Conservation (phyloP, 2,329 filamentous ascomycete species). For the Pestalotiopsis sp. region DNA sequence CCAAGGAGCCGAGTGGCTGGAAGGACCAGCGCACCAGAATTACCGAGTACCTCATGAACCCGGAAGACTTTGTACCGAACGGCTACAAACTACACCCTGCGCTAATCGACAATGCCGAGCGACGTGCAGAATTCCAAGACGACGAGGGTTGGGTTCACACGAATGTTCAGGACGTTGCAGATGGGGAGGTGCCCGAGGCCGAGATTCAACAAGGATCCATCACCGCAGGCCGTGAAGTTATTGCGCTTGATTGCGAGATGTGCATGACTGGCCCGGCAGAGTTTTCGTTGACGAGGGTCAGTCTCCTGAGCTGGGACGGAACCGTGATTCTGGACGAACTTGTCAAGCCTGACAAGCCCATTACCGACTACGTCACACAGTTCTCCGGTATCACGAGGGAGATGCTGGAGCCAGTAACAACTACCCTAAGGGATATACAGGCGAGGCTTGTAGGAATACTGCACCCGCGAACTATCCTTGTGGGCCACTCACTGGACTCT, state of each 20-base stretch:
- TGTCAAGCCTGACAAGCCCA: slow-evolving; percentile 86
- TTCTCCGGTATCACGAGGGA: slow-evolving; percentile 91
- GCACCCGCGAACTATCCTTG: slow-evolving; percentile 70
- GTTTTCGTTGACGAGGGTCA: slow-evolving; percentile 86
- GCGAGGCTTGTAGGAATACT: slow-evolving; percentile 72
- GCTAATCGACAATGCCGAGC: slow-evolving; percentile 62
- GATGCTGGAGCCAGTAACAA: slow-evolving; percentile 82
- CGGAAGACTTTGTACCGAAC: slow-evolving; percentile 77
- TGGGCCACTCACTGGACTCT: slow-evolving; percentile 82
- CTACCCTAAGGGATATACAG: slow-evolving; percentile 83
- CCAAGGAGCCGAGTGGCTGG: slow-evolving; percentile 67
- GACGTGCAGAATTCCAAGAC: slow-evolving; percentile 51
- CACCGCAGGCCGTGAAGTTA: slow-evolving; percentile 76
- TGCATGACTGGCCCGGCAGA: slow-evolving; percentile 81
- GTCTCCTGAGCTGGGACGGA: slow-evolving; percentile 84
- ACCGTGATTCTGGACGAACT: slow-evolving; percentile 83
- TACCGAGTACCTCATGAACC: slow-evolving; percentile 73
- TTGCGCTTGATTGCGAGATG: slow-evolving; percentile 97
- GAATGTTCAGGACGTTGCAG: slow-evolving; percentile 64
- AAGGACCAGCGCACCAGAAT: slow-evolving; percentile 79
- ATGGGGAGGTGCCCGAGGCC: slow-evolving; percentile 67
- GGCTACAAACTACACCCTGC: slow-evolving; percentile 85
- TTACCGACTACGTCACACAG: slow-evolving; percentile 88
- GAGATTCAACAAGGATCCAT: slow-evolving; percentile 81
- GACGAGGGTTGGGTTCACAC: slow-evolving; percentile 85